These are phyloP conservation scores for Dothistroma septosporum DNA, from an alignment of 2,329 filamentous ascomycete genomes.

Conservation along the genomic window DNA sequence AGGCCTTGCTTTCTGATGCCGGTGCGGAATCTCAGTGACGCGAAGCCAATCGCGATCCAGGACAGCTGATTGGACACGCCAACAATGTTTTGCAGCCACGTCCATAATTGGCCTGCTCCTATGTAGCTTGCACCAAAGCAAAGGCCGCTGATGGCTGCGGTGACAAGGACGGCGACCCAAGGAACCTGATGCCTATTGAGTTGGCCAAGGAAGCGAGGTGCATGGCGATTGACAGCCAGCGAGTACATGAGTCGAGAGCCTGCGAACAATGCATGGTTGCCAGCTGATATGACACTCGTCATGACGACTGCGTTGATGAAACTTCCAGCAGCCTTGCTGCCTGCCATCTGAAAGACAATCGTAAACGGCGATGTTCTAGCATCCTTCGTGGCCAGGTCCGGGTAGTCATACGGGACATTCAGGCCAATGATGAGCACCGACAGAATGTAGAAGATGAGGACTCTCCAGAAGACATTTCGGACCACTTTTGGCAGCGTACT, in stretches of 20 bases:
- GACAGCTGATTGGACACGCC: conserved; percentile 65
- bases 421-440: conserved; percentile 71
- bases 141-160: conserved; percentile 39
- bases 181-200: conserved; percentile 52
- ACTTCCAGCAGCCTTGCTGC: conserved; percentile 52
- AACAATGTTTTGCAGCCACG: conserved; percentile 64
- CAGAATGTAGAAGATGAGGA: conserved; percentile 73
- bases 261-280: conserved; percentile 57
- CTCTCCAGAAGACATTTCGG: conserved; percentile 72
- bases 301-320: conserved; percentile 61
- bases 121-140: conserved; percentile 65
- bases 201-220: conserved; percentile 52
- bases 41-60: conserved; percentile 62
- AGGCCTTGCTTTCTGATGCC: conserved; percentile 56
- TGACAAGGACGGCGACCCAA: conserved; percentile 44
- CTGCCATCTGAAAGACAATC: conserved; percentile 58
- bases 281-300: conserved; percentile 56
- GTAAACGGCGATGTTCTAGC: conserved; percentile 51
- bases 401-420: conserved; percentile 66
- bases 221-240: conserved; percentile 53
- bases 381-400: conserved; percentile 40
- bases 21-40: conserved; percentile 61
- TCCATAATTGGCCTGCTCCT: conserved; percentile 60
- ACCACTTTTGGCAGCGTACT: conserved; percentile 60
- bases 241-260: conserved; percentile 56